Evolutionary conservation across 371 early-diverging fungal genomes (phyloP).

Genomic region (Lichtheimia ramosa): DNA sequence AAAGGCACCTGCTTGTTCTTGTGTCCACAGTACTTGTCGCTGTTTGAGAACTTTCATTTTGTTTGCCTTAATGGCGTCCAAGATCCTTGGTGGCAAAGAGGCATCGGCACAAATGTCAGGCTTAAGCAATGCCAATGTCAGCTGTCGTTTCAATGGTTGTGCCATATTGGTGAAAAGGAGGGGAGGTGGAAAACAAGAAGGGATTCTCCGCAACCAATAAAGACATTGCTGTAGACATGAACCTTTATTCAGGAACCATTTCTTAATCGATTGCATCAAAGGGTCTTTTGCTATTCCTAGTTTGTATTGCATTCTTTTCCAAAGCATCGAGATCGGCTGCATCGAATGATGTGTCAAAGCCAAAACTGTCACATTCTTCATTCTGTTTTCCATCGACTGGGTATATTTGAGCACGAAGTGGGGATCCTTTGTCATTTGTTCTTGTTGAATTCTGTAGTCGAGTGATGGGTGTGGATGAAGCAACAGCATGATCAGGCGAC

Average conservation of each 20-base stretch:
- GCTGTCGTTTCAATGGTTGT: slow-evolving; percentile 20
- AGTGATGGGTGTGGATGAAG: slow-evolving; percentile 21
- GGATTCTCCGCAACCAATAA: no score
- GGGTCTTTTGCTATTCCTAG: neutral
- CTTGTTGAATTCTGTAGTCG: neutral
- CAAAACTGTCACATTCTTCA: slow-evolving; percentile 7
- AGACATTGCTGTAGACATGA: no score
- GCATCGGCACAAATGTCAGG: slow-evolving; percentile 77
- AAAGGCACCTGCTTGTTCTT: slow-evolving; percentile 60
- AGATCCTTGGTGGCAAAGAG: slow-evolving; percentile 33
- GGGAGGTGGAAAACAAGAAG: neutral
- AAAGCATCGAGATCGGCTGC: slow-evolving; percentile 11
- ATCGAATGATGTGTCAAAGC: slow-evolving; percentile 8
- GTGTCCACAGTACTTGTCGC: slow-evolving; percentile 58
- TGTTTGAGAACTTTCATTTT: slow-evolving; percentile 46
- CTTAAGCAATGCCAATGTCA: slow-evolving; percentile 75
- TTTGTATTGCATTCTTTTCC: slow-evolving; percentile 6
- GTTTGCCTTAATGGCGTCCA: slow-evolving; percentile 43
- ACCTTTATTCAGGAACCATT: no score
- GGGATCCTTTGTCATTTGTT: neutral
- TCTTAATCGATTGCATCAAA: slow-evolving; percentile 1
- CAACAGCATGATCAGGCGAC: slow-evolving; percentile 23
- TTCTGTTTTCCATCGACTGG: neutral
- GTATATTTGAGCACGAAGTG: slow-evolving; percentile 5
- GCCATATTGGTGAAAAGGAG: slow-evolving; percentile 5